These are phyloP conservation scores for Petrea volubilis DNA, from an alignment of 257 asterid genomes.

Conservation along the genomic window DNA sequence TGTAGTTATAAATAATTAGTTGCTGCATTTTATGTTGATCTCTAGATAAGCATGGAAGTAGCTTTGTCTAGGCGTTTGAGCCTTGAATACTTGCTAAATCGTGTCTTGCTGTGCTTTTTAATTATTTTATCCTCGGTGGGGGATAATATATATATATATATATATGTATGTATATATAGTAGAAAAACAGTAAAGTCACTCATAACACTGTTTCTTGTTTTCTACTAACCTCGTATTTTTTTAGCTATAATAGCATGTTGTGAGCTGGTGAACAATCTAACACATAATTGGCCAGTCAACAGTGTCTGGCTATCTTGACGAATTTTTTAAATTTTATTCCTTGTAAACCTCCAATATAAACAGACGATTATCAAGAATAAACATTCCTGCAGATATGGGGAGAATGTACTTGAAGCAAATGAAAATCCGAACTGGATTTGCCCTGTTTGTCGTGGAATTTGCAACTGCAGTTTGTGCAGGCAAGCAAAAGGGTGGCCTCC, in stretches of 20 bases:
- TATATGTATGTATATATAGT: background rate
- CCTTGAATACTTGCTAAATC: background rate
- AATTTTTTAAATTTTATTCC: background rate
- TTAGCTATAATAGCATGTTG: background rate
- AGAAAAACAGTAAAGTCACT: background rate
- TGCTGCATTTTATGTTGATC: background rate
- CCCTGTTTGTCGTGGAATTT: constrained; percentile 91
- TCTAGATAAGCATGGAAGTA: background rate
- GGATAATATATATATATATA: no score
- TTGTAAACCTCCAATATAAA: background rate
- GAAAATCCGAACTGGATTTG: constrained; percentile 86
- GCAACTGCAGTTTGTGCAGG: constrained; percentile 98
- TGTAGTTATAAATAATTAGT: background rate
- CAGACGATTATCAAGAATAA: background rate
- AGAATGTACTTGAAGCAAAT: constrained; percentile 87
- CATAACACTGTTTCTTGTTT: background rate
- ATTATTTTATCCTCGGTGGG: background rate
- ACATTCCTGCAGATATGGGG: constrained; percentile 68
- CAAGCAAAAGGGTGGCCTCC: constrained; percentile 98
- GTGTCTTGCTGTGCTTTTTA: background rate
- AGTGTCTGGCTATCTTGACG: background rate
- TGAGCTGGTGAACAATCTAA: background rate
- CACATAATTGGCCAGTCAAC: background rate
- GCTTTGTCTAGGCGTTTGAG: background rate
- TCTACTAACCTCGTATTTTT: background rate